These are phyloP conservation scores for Penicillium rolfsii DNA, from an alignment of 2,329 filamentous ascomycete species.

Conservation along the genomic window DNA sequence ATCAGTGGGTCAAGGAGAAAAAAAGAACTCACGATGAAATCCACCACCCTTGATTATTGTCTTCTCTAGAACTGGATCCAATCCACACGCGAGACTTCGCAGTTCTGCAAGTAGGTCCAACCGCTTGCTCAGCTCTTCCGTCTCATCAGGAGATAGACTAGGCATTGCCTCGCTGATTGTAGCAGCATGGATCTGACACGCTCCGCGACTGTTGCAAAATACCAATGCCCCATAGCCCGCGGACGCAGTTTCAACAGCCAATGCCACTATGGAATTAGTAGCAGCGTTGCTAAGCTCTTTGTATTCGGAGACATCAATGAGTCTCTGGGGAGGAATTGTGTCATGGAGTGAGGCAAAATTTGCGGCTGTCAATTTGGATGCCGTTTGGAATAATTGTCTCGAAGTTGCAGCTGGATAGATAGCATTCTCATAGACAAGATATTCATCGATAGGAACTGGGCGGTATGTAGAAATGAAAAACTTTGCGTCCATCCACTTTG, in stretches of 20 bases:
- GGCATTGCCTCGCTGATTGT: slow-evolving; percentile 71
- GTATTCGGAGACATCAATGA: slow-evolving; percentile 60
- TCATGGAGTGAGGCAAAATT: slow-evolving; percentile 36
- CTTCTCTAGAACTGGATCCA: slow-evolving; percentile 67
- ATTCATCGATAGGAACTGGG: slow-evolving; percentile 75
- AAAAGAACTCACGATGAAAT: slow-evolving; percentile 67
- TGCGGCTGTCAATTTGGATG: slow-evolving; percentile 52
- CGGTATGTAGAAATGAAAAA: slow-evolving; percentile 74
- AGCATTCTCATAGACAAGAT: slow-evolving; percentile 70
- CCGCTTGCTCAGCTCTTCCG: slow-evolving; percentile 59
- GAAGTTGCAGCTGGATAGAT: slow-evolving; percentile 67
- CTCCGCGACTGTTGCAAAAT: slow-evolving; percentile 70
- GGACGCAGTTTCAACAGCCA: slow-evolving; percentile 70
- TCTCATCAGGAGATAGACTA: slow-evolving; percentile 50
- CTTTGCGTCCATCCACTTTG: slow-evolving; percentile 70
- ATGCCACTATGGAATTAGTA: slow-evolving; percentile 69
- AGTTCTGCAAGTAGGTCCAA: slow-evolving; percentile 68
- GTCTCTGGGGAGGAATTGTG: slow-evolving; percentile 42
- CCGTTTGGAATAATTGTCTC: slow-evolving; percentile 61
- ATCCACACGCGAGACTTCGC: slow-evolving; percentile 65
- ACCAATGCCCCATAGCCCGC: slow-evolving; percentile 71
- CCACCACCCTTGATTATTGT: slow-evolving; percentile 70
- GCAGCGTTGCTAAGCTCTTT: slow-evolving; percentile 67
- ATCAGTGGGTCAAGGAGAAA: background rate
- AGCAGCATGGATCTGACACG: slow-evolving; percentile 69